These are phyloP conservation scores for Trichoderma sp. DNA, from an alignment of 2,329 filamentous ascomycete species.

Conservation along the genomic window DNA sequence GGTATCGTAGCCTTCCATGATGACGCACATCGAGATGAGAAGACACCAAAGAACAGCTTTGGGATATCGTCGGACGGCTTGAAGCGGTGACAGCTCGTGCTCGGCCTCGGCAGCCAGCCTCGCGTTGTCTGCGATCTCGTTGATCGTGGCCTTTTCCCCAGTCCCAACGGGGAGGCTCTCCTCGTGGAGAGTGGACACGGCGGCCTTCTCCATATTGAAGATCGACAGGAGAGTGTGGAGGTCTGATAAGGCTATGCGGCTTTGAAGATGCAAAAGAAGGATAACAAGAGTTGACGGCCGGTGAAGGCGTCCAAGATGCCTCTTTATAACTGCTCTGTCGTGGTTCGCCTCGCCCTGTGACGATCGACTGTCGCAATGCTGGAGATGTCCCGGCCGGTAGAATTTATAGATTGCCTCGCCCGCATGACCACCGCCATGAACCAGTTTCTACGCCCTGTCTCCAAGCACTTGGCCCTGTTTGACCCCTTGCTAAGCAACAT, in stretches of 20 bases:
- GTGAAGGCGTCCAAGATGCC: not conserved
- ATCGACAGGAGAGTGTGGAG: slow-evolving; percentile 10
- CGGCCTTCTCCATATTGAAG: slow-evolving; percentile 18
- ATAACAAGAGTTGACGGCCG: not conserved
- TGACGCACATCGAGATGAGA: slow-evolving; percentile 40
- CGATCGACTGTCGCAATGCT: slow-evolving; percentile 1
- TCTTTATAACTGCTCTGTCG: not conserved
- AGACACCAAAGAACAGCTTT: slow-evolving; percentile 44
- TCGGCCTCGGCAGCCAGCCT: slow-evolving; percentile 14
- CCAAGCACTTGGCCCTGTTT: slow-evolving; percentile 13
- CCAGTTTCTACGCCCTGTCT: not conserved
- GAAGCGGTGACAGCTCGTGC: slow-evolving; percentile 21
- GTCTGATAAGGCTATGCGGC: not conserved
- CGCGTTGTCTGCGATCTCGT: slow-evolving; percentile 13
- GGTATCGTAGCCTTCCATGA: slow-evolving; percentile 48
- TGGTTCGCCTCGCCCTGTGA: not conserved
- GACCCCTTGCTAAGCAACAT: slow-evolving; percentile 13
- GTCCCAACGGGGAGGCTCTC: slow-evolving; percentile 15
- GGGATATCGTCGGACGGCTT: slow-evolving; percentile 37
- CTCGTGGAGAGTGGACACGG: slow-evolving; percentile 20
- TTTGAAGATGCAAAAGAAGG: not conserved
- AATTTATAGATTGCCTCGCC: slow-evolving; percentile 18
- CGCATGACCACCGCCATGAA: slow-evolving; percentile 2
- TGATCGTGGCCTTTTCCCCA: slow-evolving; percentile 11
- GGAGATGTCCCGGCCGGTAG: not conserved